Evolutionary conservation across 345 rosid genomes (phyloP).

Genomic region (Bruguiera parviflora): DNA sequence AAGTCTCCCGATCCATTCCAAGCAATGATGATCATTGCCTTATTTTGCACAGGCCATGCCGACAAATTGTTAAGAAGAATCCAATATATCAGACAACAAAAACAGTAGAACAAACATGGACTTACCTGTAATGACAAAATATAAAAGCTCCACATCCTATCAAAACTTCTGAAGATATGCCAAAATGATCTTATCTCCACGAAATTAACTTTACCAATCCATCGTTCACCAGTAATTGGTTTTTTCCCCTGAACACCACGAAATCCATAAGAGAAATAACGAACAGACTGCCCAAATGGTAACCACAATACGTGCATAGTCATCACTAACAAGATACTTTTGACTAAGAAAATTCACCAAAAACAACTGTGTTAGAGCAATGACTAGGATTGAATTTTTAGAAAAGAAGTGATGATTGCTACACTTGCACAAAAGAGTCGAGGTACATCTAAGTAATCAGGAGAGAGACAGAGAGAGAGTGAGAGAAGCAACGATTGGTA

Average conservation of each 20-base stretch:
- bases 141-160: constrained; percentile 66
- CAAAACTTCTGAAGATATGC: constrained; percentile 65
- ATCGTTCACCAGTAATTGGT: constrained; percentile 30
- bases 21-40: constrained; percentile 64
- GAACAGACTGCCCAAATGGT: neutral
- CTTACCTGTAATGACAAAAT: constrained; percentile 56
- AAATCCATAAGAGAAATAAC: constrained; percentile 1
- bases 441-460: no score
- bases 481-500: no score
- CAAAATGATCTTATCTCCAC: constrained; percentile 63
- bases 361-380: neutral
- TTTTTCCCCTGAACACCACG: constrained; percentile 31
- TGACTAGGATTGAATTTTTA: neutral
- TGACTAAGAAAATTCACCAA: neutral
- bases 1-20: constrained; percentile 57
- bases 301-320: neutral
- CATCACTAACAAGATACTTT: neutral
- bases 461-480: no score
- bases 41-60: constrained; percentile 16
- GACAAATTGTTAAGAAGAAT: constrained; percentile 6
- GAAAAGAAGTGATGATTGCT: no score
- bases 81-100: constrained; percentile 11
- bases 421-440: neutral
- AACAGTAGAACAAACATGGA: neutral
- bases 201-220: constrained; percentile 57